Evolutionary conservation across 2,329 filamentous ascomycete genomes (phyloP), one percentile per base, ranked within the genome.

Genomic region (Stylonectria norvegica): DNA sequence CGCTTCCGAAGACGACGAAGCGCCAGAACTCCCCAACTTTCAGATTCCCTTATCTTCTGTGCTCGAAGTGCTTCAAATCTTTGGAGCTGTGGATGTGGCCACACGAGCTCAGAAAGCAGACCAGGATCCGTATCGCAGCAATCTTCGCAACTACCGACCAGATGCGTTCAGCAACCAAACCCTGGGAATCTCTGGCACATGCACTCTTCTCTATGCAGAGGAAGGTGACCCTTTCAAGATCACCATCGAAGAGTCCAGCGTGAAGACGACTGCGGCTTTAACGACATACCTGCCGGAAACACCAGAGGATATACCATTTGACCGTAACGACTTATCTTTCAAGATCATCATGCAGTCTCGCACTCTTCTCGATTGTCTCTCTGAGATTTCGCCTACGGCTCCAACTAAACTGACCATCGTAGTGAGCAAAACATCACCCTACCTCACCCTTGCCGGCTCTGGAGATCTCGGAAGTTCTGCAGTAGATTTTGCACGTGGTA

Each of bases 31-130:
- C 20, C 83, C 87, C 6, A 79, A 77, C 36, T 98, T 98, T 60
- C 85, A 94, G 60, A 84, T 97, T 49, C 93, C 89, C 2, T 78
- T 98, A 7, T 76, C 84, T 4, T 87, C 91, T 14, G 77, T 98
- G 3, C 79, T 98, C 38, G 93, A 97, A 67, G 95, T 91, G 0
- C 75, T 98, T 6, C 91, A 96, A 58, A 97, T 98, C 35, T 95
- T 98, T 58, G 89, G 89, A 35, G 81, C 90, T n/a, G 79, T 90
- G 32, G 85, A 87, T 50, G 73, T 81, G 11, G 70, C 78, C 5
- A 72, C 70, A 28, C 76, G 77, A 48, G 69, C 76, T 34, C 71
- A 75, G 36, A 81, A 76, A 55, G 68, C 74, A 5, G 79, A 83
- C 10, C 68, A 74, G 43, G 79, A 83, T 47, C 69, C 72, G 1